These are phyloP conservation scores for Filobasidium wieringae DNA, from an alignment of 768 basidiomycete genomes.

Conservation along the genomic window DNA sequence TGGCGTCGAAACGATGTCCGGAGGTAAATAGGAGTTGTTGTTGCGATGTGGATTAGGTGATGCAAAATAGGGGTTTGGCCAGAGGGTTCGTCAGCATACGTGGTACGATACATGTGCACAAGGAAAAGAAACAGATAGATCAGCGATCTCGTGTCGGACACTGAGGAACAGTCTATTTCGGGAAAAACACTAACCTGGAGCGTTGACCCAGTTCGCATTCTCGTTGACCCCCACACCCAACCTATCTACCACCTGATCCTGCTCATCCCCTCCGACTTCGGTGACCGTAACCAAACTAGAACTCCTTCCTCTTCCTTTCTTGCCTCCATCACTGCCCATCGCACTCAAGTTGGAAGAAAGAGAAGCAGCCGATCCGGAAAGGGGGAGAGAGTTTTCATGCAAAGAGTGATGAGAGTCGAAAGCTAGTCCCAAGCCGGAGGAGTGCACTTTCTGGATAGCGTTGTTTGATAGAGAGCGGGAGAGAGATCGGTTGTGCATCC, in stretches of 20 bases:
- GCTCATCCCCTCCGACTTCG: slow-evolving; percentile 39
- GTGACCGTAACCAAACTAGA: slow-evolving; percentile 39
- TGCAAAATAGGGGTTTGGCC: too few relatives aligned
- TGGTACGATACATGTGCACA: too few relatives aligned
- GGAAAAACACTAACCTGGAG: slow-evolving; percentile 32
- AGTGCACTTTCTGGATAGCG: slow-evolving; percentile 8
- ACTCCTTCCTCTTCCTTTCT: slow-evolving; percentile 33
- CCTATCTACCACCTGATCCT: slow-evolving; percentile 36
- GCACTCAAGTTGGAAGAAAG: not conserved
- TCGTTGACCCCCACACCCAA: slow-evolving; percentile 36
- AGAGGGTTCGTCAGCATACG: not conserved
- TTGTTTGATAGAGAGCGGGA: slow-evolving; percentile 5
- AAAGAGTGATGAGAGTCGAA: too few relatives aligned
- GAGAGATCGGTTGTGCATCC: not conserved
- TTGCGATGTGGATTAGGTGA: too few relatives aligned
- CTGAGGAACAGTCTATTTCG: not conserved
- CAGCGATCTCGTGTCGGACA: too few relatives aligned
- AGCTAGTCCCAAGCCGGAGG: not conserved
- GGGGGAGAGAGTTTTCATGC: too few relatives aligned
- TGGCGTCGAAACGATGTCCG: not conserved
- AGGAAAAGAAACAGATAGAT: too few relatives aligned
- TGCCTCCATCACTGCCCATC: not conserved
- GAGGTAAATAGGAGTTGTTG: slow-evolving; percentile 3
- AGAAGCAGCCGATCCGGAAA: not conserved
- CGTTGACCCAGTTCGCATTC: slow-evolving; percentile 40